phyloP scores from a whole-genome alignment of 495 filamentous ascomycete species.

The Platismatia glauca region DNA sequence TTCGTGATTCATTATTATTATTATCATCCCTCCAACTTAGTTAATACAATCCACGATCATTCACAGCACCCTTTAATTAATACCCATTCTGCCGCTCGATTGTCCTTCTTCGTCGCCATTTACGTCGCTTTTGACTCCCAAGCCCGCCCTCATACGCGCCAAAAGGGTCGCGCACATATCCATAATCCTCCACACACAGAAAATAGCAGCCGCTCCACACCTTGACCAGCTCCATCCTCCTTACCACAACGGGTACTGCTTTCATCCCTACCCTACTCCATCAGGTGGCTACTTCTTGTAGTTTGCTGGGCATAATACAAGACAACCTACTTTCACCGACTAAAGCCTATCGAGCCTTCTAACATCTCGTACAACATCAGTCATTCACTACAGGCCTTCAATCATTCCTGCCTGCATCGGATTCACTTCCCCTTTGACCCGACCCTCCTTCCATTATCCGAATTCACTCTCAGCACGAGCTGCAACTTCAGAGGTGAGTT shows the following conservation, averaged over 20 bases:
- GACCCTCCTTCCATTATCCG: slow-evolving; percentile 8
- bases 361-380: neutral
- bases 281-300: slow-evolving; percentile 14
- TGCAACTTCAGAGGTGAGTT: slow-evolving; percentile 3
- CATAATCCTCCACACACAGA: slow-evolving; percentile 2
- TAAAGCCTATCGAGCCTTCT: neutral
- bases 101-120: slow-evolving; percentile 12
- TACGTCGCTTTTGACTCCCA: slow-evolving; percentile 3
- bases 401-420: slow-evolving; percentile 3
- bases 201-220: neutral
- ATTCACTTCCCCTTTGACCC: slow-evolving; percentile 4
- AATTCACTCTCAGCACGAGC: neutral
- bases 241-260: too few species aligned
- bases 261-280: neutral
- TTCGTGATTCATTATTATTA: too few species aligned
- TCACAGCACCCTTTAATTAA: slow-evolving; percentile 13
- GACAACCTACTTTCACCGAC: slow-evolving; percentile 6
- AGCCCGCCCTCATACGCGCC: neutral
- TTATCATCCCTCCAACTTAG: neutral
- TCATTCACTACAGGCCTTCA: neutral
- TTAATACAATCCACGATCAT: slow-evolving; percentile 14
- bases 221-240: slow-evolving; percentile 1
- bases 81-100: neutral
- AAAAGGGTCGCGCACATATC: neutral
- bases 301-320: slow-evolving; percentile 14